Base-by-base conservation (phyloP, 1,284 basidiomycete species). In the Moesziomyces antarcticus region DNA sequence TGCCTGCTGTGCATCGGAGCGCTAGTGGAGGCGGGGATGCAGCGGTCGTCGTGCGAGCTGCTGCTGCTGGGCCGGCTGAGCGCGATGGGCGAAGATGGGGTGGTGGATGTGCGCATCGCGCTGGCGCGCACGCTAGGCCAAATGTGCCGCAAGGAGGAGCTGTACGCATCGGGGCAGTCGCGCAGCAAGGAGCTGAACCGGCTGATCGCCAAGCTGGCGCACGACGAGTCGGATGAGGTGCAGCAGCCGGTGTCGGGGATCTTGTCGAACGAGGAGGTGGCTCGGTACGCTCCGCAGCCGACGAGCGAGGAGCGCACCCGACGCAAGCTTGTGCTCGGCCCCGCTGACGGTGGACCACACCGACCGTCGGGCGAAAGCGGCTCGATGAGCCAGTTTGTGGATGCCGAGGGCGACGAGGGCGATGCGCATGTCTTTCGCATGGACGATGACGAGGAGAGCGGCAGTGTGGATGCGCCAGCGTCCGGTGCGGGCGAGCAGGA, bases 71-170 rank as follows among this genome's bases (percentile, higher is more conserved):
- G 87, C 49, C 85, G 87, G 16, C 85, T 97, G 13, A 85, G 86
- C 33, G 80, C 83, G 49, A 87, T 97, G 49, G 88, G 89, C 16
- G 93, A 96, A 81, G 82, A 82, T 64, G 83, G 81, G n/a, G 89
- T 97, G 24, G 87, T 93, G 50, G 94, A 94, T 77, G 93, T 98
- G 48, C 89, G 94, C 44, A 93, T 97, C 61, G 91, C 90, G 8
- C 87, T 95, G 1, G 91, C 94, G 14, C 88, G 92, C 46, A 86
- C 92, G 33, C 85, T 90, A 21, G 88, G 88, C 41, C 82, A 85
- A 44, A 84, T 91, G 50, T 88, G 72, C 41, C 56, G 67, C 46
- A 62, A 60, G 35, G 68, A 81, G 58, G 71, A 75, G 75, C 77
- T 84, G 18, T 84, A 83, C 56, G 78, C 80, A 10, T 62, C 75